These are phyloP conservation scores for Cryomyces minteri DNA, from an alignment of 495 filamentous ascomycete species.

Conservation along the genomic window DNA sequence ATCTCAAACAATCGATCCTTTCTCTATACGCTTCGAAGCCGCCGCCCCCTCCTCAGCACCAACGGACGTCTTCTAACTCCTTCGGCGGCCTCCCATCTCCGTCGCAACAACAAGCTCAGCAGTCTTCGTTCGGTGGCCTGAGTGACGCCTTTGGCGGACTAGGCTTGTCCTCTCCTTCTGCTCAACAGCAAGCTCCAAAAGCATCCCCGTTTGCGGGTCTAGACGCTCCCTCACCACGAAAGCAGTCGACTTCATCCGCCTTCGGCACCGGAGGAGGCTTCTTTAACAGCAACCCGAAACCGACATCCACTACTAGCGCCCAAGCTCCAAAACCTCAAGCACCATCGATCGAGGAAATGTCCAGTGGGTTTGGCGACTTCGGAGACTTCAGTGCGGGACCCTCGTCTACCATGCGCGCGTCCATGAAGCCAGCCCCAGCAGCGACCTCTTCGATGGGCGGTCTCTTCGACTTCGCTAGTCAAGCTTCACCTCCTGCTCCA, in stretches of 20 bases:
- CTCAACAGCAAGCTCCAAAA: slow-evolving; percentile 34
- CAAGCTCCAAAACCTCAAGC: slow-evolving; percentile 10
- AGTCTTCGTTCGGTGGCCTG: slow-evolving; percentile 48
- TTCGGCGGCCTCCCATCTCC: slow-evolving; percentile 54
- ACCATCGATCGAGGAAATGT: slow-evolving; percentile 2
- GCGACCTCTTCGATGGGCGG: slow-evolving; percentile 41
- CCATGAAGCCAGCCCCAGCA: slow-evolving; percentile 28
- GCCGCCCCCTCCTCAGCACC: slow-evolving; percentile 40
- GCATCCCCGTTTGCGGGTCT: slow-evolving; percentile 61
- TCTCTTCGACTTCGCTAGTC: slow-evolving; percentile 58
- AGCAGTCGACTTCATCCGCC: slow-evolving; percentile 30
- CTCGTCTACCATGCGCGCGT: slow-evolving; percentile 24
- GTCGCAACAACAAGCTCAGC: slow-evolving; percentile 24
- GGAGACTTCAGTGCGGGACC: slow-evolving; percentile 21
- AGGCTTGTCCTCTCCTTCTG: slow-evolving; percentile 46
- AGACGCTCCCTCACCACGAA: slow-evolving; percentile 35
- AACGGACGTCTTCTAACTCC: slow-evolving; percentile 34
- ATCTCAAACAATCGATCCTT: slow-evolving; percentile 91
- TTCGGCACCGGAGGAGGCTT: slow-evolving; percentile 52
- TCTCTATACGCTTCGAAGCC: slow-evolving; percentile 68
- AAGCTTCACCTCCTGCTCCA: slow-evolving; percentile 13
- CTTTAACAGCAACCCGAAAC: slow-evolving; percentile 35
- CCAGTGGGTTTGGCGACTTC: slow-evolving; percentile 13
- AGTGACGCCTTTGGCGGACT: slow-evolving; percentile 78
- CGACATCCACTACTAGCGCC: not conserved